Conservation (phyloP, 2,329 filamentous ascomycete species). For the Ascochyta lentis region DNA sequence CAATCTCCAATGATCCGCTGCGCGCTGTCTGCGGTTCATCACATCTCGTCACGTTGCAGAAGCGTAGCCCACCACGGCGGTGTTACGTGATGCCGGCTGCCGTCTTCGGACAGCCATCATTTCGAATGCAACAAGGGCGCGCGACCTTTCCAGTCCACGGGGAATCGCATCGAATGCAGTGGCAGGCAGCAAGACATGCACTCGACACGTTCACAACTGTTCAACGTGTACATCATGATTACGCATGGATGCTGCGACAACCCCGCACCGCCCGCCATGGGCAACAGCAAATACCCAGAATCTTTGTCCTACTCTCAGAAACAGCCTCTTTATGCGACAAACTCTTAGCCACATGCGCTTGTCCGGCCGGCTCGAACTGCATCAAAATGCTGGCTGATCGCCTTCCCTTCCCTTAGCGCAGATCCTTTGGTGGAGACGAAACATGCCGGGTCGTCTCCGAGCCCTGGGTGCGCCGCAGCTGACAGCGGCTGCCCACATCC, state of each 20-base stretch:
- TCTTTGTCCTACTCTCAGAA: not conserved
- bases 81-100: constrained; percentile 5
- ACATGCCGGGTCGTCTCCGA: constrained; percentile 17
- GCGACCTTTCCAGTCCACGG: not conserved
- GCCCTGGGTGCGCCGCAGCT: constrained; percentile 10
- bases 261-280: not conserved
- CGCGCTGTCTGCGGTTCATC: constrained; percentile 13
- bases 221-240: not conserved
- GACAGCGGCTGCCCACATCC: constrained; percentile 11
- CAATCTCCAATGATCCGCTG: constrained; percentile 19
- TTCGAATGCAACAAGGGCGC: not conserved
- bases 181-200: not conserved
- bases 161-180: not conserved
- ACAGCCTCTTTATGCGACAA: not conserved
- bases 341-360: constrained; percentile 6
- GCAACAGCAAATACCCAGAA: constrained; percentile 1
- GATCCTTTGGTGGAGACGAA: constrained; percentile 16
- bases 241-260: not conserved
- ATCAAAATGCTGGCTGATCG: constrained; percentile 5
- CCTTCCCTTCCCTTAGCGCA: constrained; percentile 1
- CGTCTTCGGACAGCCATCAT: constrained; percentile 8
- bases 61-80: constrained; percentile 7
- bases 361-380: constrained; percentile 5
- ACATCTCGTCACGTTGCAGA: constrained; percentile 19
- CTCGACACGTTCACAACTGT: not conserved